Base-by-base conservation (phyloP, 495 filamentous ascomycete genomes). In the Recurvomyces mirabilis region DNA sequence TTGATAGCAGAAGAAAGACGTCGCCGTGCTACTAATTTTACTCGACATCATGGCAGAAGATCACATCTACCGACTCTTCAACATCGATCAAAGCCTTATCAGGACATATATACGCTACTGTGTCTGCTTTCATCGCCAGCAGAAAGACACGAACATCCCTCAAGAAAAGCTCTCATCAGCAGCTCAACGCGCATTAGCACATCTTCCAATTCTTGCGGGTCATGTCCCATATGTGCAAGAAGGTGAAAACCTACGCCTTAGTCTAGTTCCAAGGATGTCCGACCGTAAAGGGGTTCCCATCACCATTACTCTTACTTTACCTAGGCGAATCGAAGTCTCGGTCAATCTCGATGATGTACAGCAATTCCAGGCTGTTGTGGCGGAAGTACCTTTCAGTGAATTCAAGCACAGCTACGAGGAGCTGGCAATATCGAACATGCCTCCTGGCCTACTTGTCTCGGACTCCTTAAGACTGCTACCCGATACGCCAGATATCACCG, bases 181-280 rank as follows among this genome's bases (percentile, higher is more conserved):
- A 13, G 13, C 26, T 11, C 18, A 44, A 13, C 10, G 33, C 13
- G 25, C 19, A 5, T 5, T 46, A n/a, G 18, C 32, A 3, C 17
- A 32, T 17, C 5, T 47, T 1, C 45, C 37, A 4, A 47, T 47
- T 19, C 37, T 41, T 12, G 45, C 43, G 5, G 43, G 43, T 5
- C 29, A 2, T n/a, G 31, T 46, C 13, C 43, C 15, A 4, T 5
- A 11, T n/a, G 5, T 38, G 7, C 13, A 29, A 4, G 29, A 36
- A 4, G 6, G 19, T 9, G 6, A 15, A 5, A 19, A 20, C 3
- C 4, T 5, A 37, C 17, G 9, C 19, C 34, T n/a, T n/a, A n/a
- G n/a, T n/a, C n/a, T n/a, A n/a, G n/a, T n/a, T n/a, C n/a, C n/a
- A n/a, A n/a, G n/a, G n/a, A n/a, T n/a, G n/a, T n/a, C n/a, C n/a